phyloP scores from a whole-genome alignment of 768 basidiomycete genomes.

The Inosperma sp. region DNA sequence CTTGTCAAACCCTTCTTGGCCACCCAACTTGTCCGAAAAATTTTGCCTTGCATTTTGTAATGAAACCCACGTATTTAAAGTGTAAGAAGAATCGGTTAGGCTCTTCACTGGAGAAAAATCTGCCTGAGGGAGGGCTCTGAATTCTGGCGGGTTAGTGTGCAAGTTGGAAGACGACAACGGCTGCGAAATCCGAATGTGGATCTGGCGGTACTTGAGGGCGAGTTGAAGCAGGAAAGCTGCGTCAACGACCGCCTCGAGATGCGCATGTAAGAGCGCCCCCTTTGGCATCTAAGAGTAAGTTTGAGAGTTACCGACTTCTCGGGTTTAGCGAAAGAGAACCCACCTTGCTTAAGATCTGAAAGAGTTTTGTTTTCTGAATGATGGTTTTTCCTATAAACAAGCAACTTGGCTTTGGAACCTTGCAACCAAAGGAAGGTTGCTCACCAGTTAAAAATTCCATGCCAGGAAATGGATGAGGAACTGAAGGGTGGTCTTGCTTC shows the following conservation, averaged over 20 bases:
- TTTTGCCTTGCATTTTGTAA: conserved; percentile 47
- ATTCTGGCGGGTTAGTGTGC: conserved; percentile 45
- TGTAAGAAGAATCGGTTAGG: conserved; percentile 44
- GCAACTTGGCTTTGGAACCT: neutral
- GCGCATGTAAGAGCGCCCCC: conserved; percentile 68
- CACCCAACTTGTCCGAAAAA: conserved; percentile 51
- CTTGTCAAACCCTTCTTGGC: conserved; percentile 60
- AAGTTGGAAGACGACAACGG: conserved; percentile 40
- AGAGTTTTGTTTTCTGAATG: conserved; percentile 59
- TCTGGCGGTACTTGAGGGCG: conserved; percentile 50
- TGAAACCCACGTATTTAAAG: conserved; percentile 48
- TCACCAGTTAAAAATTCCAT: conserved; percentile 74
- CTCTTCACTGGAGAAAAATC: conserved; percentile 27
- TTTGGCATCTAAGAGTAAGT: conserved; percentile 69
- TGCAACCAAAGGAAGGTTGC: neutral
- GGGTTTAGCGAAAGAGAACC: neutral
- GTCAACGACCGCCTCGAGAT: conserved; percentile 71
- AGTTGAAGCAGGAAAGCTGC: conserved; percentile 45
- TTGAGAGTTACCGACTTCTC: neutral
- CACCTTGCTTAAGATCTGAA: conserved; percentile 58
- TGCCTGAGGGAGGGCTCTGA: conserved; percentile 42
- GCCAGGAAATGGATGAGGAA: conserved; percentile 66
- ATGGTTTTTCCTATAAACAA: conserved; percentile 43
- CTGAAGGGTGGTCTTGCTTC: conserved; percentile 46
- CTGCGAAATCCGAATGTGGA: conserved; percentile 53